These are phyloP conservation scores for Logfia minima DNA, from an alignment of 129 eudicot species.

Conservation along the genomic window DNA sequence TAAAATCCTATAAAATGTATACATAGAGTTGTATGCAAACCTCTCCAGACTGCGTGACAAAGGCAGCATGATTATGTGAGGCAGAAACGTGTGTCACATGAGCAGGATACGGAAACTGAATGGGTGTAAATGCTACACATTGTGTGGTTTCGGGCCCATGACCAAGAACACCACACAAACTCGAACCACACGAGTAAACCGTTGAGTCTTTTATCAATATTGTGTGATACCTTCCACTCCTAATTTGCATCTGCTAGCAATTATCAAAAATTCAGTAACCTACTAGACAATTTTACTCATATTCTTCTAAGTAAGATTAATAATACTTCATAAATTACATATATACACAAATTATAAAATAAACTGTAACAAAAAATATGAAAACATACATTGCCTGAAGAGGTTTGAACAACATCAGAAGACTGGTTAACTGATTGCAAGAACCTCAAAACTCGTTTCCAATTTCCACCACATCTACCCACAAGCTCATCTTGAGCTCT, in stretches of 20 bases:
- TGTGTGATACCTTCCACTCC: constrained; percentile 91
- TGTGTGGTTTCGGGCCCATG: constrained; percentile 92
- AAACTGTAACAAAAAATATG: background rate
- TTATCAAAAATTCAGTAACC: background rate
- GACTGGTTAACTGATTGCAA: constrained; percentile 81
- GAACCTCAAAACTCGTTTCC: constrained; percentile 84
- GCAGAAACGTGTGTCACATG: constrained; percentile 80
- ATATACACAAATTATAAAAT: background rate
- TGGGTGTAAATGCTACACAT: constrained; percentile 67
- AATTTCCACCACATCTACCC: constrained; percentile 57
- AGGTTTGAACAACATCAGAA: constrained; percentile 64
- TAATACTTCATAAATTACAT: background rate
- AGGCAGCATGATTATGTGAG: constrained; percentile 93
- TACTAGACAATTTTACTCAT: background rate
- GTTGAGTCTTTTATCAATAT: constrained; percentile 66
- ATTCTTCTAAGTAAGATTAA: background rate
- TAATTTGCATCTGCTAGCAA: constrained; percentile 83
- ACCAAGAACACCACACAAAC: constrained; percentile 98
- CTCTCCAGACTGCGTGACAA: constrained; percentile 80
- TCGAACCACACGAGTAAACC: constrained; percentile 89
- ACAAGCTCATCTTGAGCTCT: constrained; percentile 51
- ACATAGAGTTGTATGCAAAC: constrained; percentile 36
- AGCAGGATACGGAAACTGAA: constrained; percentile 54
- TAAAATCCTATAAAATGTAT: background rate
- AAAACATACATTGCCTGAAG: constrained; percentile 84